Evolutionary conservation across 2,329 filamentous ascomycete genomes (phyloP), one percentile per base, ranked within the genome.

Genomic region (Pyrenochaeta sp.): DNA sequence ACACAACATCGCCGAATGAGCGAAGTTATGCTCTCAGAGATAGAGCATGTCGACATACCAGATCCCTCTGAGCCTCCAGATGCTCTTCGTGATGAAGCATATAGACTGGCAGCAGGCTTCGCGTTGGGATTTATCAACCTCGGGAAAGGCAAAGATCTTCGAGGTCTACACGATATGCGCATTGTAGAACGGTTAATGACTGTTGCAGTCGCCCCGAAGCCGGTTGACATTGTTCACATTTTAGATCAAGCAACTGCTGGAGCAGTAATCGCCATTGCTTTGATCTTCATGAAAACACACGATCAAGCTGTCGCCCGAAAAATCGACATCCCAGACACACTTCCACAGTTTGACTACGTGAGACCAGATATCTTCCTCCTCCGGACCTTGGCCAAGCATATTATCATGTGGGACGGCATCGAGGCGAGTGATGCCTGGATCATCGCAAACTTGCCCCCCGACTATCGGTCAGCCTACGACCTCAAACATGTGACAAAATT

Each of bases 1-100:
- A 97, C 93, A 23, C 94, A 98, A 68, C 96, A 99, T 77, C 90
- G 96, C 27, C 88, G 96, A 32, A 99, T 99, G 95, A 98, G 92
- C 71, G 95, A 99, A 74, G 92, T 98, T 15, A 97, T 99, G 92
- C 86, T 99, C 45, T 98, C 94, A 0, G 95, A 99, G 73, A 95
- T 99, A 56, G 92, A 97, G 72, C 90, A 93, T 58, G 84, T 92
- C 45, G 92, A 95, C 21, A 84, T 90, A 32, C 90, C 94, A 47
- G 93, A 97, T 54, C 81, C 82, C 4, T 81, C 82, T 21, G 76
- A 81, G 46, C 80, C 83, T 7, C 90, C 93, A 51, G 91, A 97
- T 66, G 87, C 88, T 18, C 78, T 98, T 43, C 87, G 94, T 20
- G 94, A 96, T 69, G 95, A 99, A 78, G 93, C 93, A n/a, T 99